These are phyloP conservation scores for Pythium brachiatum DNA, from an alignment of 352 stramenopile genomes.

Conservation along the genomic window DNA sequence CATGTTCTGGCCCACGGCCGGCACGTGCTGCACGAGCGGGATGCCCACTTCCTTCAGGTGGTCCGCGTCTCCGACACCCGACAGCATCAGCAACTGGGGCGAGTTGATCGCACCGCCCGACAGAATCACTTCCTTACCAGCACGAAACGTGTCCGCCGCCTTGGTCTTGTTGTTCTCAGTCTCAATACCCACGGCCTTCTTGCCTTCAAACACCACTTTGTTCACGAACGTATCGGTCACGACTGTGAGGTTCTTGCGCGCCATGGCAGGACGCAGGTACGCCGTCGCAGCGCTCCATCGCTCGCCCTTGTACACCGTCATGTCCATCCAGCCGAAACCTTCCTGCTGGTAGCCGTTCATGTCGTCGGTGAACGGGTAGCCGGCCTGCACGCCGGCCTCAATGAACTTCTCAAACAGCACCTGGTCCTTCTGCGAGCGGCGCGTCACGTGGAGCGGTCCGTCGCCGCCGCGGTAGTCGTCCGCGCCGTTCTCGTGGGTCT, in stretches of 20 bases:
- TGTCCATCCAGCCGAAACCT: constrained; percentile 90
- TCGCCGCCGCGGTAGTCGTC: constrained; percentile 83
- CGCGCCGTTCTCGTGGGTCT: constrained; percentile 71
- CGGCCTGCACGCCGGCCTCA: constrained; percentile 78
- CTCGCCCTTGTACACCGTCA: constrained; percentile 77
- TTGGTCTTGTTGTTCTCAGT: constrained; percentile 67
- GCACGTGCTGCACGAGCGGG: constrained; percentile 69
- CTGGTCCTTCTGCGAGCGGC: constrained; percentile 76
- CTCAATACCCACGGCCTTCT: constrained; percentile 72
- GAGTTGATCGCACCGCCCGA: constrained; percentile 88
- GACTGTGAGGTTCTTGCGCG: constrained; percentile 69
- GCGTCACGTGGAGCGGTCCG: constrained; percentile 75
- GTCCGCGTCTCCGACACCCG: constrained; percentile 73
- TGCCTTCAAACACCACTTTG: constrained; percentile 82
- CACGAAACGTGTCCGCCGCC: constrained; percentile 42
- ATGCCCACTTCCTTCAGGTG: constrained; percentile 76
- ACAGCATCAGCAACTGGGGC: constrained; percentile 86
- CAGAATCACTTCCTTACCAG: constrained; percentile 87
- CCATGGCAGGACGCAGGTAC: constrained; percentile 71
- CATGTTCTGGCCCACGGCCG: constrained; percentile 85
- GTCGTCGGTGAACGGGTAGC: constrained; percentile 86
- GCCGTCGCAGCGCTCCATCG: constrained; percentile 77
- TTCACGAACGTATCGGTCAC: constrained; percentile 82
- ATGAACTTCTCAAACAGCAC: constrained; percentile 90
- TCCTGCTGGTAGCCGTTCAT: constrained; percentile 91